Percentiles rank a stretch among this genome's conserved stretches.
phyloP scores from a whole-genome alignment of 2,329 filamentous ascomycete genomes.

The Aureobasidium sp. region DNA sequence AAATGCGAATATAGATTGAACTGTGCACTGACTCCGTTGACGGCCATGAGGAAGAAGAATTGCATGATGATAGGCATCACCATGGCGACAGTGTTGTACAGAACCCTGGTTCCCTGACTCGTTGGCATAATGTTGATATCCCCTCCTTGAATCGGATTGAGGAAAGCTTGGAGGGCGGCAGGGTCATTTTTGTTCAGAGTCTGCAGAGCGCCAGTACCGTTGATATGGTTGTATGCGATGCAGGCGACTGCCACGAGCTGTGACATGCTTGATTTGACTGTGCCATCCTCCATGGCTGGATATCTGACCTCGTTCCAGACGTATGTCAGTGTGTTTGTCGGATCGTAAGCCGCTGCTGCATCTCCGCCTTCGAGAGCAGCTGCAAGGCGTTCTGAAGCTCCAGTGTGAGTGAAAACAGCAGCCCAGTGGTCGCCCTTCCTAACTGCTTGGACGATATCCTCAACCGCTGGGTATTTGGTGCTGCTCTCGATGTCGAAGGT shows the following conservation, averaged over 20 bases:
- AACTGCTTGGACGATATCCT: conserved; percentile 23
- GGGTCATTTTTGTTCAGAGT: conserved; percentile 25
- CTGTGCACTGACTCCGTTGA: conserved; percentile 38
- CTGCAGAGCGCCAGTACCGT: conserved; percentile 25
- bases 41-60: conserved; percentile 42
- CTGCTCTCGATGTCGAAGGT: neutral
- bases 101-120: conserved; percentile 34
- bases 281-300: conserved; percentile 31
- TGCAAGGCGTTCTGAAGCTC: conserved; percentile 33
- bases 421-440: conserved; percentile 26
- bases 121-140: conserved; percentile 36
- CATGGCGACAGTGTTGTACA: conserved; percentile 41
- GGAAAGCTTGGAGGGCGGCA: conserved; percentile 30
- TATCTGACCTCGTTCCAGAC: conserved; percentile 44
- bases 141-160: conserved; percentile 33
- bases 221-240: conserved; percentile 29
- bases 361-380: conserved; percentile 31
- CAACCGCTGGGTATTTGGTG: conserved; percentile 11
- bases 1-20: conserved; percentile 34
- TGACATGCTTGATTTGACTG: conserved; percentile 28
- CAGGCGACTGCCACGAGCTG: conserved; percentile 30
- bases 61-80: conserved; percentile 42
- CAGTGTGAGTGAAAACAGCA: conserved; percentile 24
- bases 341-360: conserved; percentile 31
- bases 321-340: conserved; percentile 31